Base-by-base conservation (phyloP, 2,329 filamentous ascomycete species). In the Claviceps monticola region DNA sequence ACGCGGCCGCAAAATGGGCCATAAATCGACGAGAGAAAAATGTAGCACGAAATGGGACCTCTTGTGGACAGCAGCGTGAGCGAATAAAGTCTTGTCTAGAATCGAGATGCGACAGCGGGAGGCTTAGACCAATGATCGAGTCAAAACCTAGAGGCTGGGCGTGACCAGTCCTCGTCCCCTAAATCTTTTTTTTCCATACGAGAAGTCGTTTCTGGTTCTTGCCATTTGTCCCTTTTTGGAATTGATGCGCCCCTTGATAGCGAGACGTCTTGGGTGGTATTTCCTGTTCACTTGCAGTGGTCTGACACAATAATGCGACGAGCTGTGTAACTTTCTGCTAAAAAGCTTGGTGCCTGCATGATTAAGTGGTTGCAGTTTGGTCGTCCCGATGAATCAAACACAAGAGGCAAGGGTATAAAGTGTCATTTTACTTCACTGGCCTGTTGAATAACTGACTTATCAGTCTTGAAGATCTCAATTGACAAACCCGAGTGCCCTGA, bases 271-370 rank as follows among this genome's bases (percentile, higher is more conserved):
- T 17, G 34, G 2, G 34, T 37, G 39, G 34, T 44, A 51, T 34
- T 51, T 41, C 7, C 13, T 13, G 5, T 17, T 47, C 42, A 41
- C 41, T n/a, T 51, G 8, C 34, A 46, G 42, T 45, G 39, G 41
- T 5, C 29, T 26, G 42, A 45, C 29, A 38, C 21, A 6, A 19
- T 29, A 46, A 19, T 29, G 39, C 49, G 39, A 50, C 19, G 46
- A 17, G 49, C 16, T 29, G 44, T 47, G 50, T 36, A 17, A 47
- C 50, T n/a, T 46, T 51, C 37, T 23, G 50, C 23, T 17, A 14
- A 38, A 29, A 23, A 51, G 50, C 50, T 34, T 43, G 17, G 46
- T 52, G 51, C 51, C 46, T 52, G 51, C 51, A 52, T 45, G 34
- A 21, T 19, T 42, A 34, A 23, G 39, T 49, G 44, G 46, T 45